Evolutionary conservation across 2,329 filamentous ascomycete genomes (phyloP).

Genomic region (Aspergillus carbonarius): DNA sequence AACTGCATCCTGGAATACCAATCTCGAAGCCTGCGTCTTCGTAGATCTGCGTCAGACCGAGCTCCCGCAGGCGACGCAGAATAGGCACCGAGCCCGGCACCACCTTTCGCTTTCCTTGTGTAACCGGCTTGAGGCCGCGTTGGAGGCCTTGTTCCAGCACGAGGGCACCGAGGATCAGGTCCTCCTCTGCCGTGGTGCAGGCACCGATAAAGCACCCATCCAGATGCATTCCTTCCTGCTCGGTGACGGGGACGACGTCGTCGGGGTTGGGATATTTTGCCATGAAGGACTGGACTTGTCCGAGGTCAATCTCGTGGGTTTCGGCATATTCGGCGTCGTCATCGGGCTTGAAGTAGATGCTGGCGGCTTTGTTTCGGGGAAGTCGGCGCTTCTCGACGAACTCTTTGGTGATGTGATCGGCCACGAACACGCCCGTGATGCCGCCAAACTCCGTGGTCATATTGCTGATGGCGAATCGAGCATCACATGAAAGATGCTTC

Average conservation of each 20-base stretch:
- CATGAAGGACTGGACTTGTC: constrained; percentile 38
- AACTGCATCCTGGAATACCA: constrained; percentile 47
- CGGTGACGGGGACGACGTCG: constrained; percentile 43
- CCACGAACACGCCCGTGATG: constrained; percentile 45
- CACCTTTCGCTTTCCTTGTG: constrained; percentile 40
- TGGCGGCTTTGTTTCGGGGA: constrained; percentile 32
- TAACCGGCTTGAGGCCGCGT: constrained; percentile 29
- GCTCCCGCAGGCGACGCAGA: constrained; percentile 33
- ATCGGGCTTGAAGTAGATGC: constrained; percentile 44
- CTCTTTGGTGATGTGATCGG: constrained; percentile 38
- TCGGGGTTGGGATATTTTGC: constrained; percentile 47
- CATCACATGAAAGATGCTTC: constrained; percentile 42
- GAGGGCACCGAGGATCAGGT: constrained; percentile 45
- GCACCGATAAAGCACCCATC: constrained; percentile 51
- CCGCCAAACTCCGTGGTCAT: constrained; percentile 51
- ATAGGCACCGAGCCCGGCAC: constrained; percentile 46
- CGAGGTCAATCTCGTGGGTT: constrained; percentile 40
- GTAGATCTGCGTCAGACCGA: constrained; percentile 41
- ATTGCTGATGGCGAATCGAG: constrained; percentile 49
- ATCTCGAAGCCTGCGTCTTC: constrained; percentile 44
- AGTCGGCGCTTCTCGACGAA: constrained; percentile 38
- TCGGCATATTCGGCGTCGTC: constrained; percentile 40
- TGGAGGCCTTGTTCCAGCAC: constrained; percentile 42
- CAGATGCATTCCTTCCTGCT: constrained; percentile 32
- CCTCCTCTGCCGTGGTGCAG: constrained; percentile 49